Evolutionary conservation across 2,329 filamentous ascomycete species (phyloP).

Genomic region (Alternaria gansuensis): DNA sequence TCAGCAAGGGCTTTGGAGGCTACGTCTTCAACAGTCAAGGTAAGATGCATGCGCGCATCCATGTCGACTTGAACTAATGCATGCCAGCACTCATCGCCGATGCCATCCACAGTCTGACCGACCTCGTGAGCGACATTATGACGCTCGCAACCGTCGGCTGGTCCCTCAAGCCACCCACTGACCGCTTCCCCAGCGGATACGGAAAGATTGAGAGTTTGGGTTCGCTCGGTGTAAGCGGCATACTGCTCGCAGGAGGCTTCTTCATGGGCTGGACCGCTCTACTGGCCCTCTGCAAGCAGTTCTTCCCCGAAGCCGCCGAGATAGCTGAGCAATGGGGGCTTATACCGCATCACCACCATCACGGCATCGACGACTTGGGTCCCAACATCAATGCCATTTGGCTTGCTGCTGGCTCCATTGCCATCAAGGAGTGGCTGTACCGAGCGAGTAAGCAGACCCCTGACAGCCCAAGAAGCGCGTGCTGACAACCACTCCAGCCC

Average conservation of each 20-base stretch:
- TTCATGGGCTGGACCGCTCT: conserved; percentile 80
- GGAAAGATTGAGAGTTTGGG: conserved; percentile 98
- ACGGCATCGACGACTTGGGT: conserved; percentile 65
- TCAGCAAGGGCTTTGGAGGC: conserved; percentile 90
- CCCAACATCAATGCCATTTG: conserved; percentile 95
- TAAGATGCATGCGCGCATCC: conserved; percentile 24
- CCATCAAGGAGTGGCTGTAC: conserved; percentile 97
- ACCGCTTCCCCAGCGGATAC: conserved; percentile 87
- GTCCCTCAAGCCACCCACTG: conserved; percentile 84
- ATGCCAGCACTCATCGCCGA: conserved; percentile 80
- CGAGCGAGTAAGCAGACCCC: conserved; percentile 74
- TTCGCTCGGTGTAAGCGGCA: conserved; percentile 88
- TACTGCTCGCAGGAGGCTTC: conserved; percentile 86
- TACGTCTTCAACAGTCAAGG: conserved; percentile 92
- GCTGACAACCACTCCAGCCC: conserved; percentile 66
- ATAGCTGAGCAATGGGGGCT: conserved; percentile 55
- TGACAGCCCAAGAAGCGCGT: not conserved
- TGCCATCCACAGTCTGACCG: conserved; percentile 93
- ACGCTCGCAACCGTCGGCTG: conserved; percentile 94
- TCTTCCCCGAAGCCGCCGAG: conserved; percentile 59
- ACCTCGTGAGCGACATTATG: conserved; percentile 92
- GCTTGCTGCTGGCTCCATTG: conserved; percentile 88
- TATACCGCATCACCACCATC: conserved; percentile 69
- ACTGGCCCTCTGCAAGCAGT: conserved; percentile 65
- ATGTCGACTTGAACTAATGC: conserved; percentile 29